Conservation (phyloP, 768 basidiomycete genomes). For the Suillus paluster region DNA sequence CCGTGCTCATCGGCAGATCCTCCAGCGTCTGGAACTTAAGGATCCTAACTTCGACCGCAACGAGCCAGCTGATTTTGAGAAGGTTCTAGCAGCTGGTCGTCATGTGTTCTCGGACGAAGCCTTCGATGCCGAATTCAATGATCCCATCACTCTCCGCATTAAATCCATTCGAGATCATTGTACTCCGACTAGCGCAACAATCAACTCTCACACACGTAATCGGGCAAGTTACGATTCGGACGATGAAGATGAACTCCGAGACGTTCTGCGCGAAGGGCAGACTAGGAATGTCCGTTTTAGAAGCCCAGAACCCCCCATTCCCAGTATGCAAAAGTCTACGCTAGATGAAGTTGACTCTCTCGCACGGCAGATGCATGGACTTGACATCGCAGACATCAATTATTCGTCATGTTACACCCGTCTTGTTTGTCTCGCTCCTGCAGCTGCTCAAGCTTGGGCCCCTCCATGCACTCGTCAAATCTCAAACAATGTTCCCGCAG, state of each 20-base stretch:
- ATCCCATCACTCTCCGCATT: background rate
- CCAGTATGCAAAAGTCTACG: background rate
- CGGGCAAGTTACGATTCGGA: background rate
- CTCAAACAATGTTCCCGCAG: too few relatives aligned
- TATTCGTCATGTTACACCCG: conserved; percentile 5
- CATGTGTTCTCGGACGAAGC: background rate
- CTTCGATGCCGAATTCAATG: background rate
- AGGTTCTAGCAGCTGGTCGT: background rate
- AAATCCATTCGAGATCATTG: background rate
- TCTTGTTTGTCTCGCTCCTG: conserved; percentile 10
- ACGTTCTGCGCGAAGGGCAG: background rate
- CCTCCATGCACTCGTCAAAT: background rate
- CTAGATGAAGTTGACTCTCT: conserved; percentile 8
- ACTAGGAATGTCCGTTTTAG: background rate
- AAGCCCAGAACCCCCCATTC: too few relatives aligned
- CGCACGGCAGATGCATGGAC: background rate
- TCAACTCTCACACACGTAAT: background rate
- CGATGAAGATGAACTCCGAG: background rate
- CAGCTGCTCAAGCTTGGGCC: conserved; percentile 8
- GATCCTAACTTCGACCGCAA: background rate
- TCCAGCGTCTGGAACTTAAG: background rate
- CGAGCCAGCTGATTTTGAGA: background rate
- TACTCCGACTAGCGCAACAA: background rate
- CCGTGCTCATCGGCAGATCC: background rate
- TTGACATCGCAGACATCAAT: background rate